Percentiles rank a stretch among this genome's conserved stretches.
Conservation (phyloP, 768 basidiomycete genomes). For the Suillus discolor region DNA sequence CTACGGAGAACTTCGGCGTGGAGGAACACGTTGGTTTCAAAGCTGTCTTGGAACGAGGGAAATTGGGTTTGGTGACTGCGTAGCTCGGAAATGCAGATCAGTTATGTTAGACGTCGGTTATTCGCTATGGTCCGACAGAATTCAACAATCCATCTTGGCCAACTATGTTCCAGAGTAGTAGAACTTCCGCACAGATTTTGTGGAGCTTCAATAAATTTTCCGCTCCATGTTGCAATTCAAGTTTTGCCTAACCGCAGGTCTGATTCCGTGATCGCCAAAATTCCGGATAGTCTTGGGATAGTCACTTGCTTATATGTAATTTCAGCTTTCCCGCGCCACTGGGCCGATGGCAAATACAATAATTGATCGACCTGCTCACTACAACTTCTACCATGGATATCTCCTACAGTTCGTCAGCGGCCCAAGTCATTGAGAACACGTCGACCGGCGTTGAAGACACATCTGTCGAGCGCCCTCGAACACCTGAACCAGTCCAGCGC, state of each 20-base stretch:
- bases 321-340: background rate
- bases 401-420: background rate
- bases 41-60: background rate
- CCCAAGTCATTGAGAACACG: background rate
- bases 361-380: background rate
- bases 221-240: background rate
- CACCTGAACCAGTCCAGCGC: background rate
- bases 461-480: background rate
- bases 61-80: background rate
- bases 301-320: too few species aligned
- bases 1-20: background rate
- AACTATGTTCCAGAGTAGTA: background rate
- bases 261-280: too few species aligned
- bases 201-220: background rate
- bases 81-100: background rate
- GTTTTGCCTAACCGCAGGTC: too few species aligned
- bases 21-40: constrained; percentile 1
- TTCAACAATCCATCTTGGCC: background rate
- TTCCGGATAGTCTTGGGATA: too few species aligned
- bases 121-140: background rate
- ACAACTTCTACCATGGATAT: background rate
- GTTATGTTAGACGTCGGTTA: background rate
- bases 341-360: background rate
- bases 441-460: background rate
- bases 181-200: background rate